Base-by-base conservation (phyloP, 2,329 filamentous ascomycete species). In the Lojkania enalia region DNA sequence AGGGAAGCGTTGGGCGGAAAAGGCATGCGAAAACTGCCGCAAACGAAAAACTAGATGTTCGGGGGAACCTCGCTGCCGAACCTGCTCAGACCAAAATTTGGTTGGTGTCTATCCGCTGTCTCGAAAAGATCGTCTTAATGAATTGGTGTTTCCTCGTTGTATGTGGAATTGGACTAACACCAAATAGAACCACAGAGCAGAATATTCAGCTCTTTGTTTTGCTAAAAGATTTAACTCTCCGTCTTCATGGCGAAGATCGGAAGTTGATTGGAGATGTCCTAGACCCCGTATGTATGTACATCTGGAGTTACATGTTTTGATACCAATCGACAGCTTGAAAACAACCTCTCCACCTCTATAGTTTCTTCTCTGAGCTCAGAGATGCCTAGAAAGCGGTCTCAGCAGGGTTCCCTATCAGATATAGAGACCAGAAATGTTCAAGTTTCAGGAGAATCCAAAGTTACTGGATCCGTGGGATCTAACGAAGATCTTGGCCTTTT, bases 361-460 rank as follows among this genome's bases (percentile, higher is more conserved):
- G 5, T 64, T 14, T 48, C 57, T 1, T 63, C 62, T 6, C 31
- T 63, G 20, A 66, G 66, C 3, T 40, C 51, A 7, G 49, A 56
- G n/a, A 21, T 51, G 23, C 51, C 54, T 16, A 53, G 60, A 49
- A 45, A 55, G 12, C 30, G 30, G 9, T 16, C 30, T 7, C 9
- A 15, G 15, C n/a, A n/a, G n/a, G n/a, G n/a, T n/a, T n/a, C n/a
- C n/a, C n/a, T n/a, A n/a, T n/a, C n/a, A n/a, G n/a, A n/a, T n/a
- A n/a, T n/a, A n/a, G n/a, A n/a, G n/a, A 6, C 9, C 6, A 36
- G 32, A 15, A 39, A 46, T 5, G 25, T 25, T 9, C 15, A 19
- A 9, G 6, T 20, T 5, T 39, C 35, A 16, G 45, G 44, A n/a
- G n/a, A n/a, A n/a, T n/a, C n/a, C n/a, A n/a, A n/a, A n/a, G n/a